phyloP scores from a whole-genome alignment of 2,329 filamentous ascomycete genomes.

The Cladosporium sp. region DNA sequence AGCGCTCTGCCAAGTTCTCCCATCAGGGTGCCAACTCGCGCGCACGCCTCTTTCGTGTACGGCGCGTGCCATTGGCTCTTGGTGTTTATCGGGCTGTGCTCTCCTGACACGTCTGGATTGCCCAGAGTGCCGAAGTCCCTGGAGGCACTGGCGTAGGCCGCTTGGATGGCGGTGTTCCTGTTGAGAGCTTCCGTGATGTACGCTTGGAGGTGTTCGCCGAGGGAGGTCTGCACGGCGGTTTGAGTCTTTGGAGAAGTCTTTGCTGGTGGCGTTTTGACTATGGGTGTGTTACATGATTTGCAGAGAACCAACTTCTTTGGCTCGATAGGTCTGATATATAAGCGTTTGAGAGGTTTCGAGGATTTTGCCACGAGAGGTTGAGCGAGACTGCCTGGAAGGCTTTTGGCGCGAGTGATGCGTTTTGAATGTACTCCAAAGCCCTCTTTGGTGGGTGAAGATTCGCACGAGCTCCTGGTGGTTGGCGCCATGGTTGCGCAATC shows the following conservation, averaged over 20 bases:
- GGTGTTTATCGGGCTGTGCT: background rate
- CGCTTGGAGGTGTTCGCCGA: background rate
- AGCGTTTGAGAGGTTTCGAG: background rate
- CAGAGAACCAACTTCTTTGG: background rate
- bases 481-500: background rate
- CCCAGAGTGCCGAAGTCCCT: background rate
- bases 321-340: background rate
- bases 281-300: constrained; percentile 1
- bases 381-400: background rate
- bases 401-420: background rate
- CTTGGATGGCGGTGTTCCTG: background rate
- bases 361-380: background rate
- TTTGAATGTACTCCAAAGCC: background rate
- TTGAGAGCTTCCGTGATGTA: background rate
- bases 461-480: background rate
- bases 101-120: background rate
- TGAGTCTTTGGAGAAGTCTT: background rate
- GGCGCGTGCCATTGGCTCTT: background rate
- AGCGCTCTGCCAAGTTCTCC: constrained; percentile 2
- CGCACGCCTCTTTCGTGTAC: background rate
- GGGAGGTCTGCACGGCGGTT: background rate
- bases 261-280: background rate
- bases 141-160: background rate
- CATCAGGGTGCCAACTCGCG: background rate
- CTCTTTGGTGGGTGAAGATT: too few species aligned